Percentiles rank a stretch among this genome's conserved stretches.
phyloP scores from a whole-genome alignment of 192 early-diverging fungal species.

The Coemansia sp. region DNA sequence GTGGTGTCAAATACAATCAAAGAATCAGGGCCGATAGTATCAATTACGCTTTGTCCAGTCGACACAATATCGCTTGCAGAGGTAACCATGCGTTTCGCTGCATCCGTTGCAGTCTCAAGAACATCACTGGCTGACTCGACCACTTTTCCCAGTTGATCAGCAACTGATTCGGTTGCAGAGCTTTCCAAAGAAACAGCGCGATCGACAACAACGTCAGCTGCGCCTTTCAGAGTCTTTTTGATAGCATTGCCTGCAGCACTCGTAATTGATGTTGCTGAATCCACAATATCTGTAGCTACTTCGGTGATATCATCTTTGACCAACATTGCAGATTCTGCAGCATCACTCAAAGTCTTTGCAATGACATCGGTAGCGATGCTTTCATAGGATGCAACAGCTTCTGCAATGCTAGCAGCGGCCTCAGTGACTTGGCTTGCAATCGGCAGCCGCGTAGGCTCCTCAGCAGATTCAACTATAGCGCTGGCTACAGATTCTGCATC shows the following conservation, averaged over 20 bases:
- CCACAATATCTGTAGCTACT: constrained; percentile 1
- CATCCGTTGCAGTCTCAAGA: not conserved
- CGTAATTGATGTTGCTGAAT: no score
- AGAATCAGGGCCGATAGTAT: constrained; percentile 1
- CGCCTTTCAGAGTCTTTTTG: no score
- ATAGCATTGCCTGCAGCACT: no score
- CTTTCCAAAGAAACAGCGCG: no score
- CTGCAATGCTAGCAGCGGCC: not conserved
- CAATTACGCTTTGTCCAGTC: not conserved
- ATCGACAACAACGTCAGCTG: no score
- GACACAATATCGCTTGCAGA: not conserved
- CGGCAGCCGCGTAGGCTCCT: not conserved
- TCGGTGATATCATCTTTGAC: not conserved
- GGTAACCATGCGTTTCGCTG: not conserved
- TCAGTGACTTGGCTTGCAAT: constrained; percentile 3
- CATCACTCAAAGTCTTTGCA: no score
- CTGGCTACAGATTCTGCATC: not conserved
- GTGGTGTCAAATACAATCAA: not conserved
- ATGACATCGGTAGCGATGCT: not conserved
- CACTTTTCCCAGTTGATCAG: no score
- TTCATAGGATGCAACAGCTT: constrained; percentile 6
- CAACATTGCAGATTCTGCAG: not conserved
- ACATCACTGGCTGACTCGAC: not conserved
- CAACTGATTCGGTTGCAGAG: no score
- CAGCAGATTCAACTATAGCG: constrained; percentile 1